Conservation (phyloP, 192 early-diverging fungal genomes). For the Glomus cerebriforme region DNA sequence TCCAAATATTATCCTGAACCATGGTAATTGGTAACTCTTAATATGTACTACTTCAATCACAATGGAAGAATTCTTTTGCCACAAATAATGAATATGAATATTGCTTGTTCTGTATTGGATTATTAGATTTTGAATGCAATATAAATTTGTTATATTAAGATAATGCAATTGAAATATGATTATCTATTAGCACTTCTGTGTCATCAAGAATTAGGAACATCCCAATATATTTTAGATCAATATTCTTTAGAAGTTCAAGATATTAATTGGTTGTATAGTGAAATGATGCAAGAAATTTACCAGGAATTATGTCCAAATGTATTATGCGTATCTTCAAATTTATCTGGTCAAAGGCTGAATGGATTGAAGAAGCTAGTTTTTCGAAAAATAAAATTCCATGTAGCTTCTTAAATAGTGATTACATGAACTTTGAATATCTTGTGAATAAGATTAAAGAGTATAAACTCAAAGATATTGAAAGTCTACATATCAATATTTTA, state of each 20-base stretch:
- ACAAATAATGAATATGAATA: constrained; percentile 1
- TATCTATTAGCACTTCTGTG: constrained; percentile 25
- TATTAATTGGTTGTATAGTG: background rate
- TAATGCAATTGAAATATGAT: background rate
- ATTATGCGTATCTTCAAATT: constrained; percentile 23
- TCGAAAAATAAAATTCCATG: background rate
- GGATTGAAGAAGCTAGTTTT: constrained; percentile 7
- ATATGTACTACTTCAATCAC: constrained; percentile 33
- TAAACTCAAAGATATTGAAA: constrained; percentile 8
- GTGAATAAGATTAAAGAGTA: constrained; percentile 22
- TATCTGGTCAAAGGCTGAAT: constrained; percentile 30
- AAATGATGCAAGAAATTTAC: constrained; percentile 13
- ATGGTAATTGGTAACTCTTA: constrained; percentile 31
- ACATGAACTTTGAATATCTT: constrained; percentile 11
- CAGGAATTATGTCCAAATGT: constrained; percentile 27
- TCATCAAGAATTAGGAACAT: background rate
- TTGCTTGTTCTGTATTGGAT: constrained; percentile 34
- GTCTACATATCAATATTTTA: constrained; percentile 6
- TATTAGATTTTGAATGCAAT: constrained; percentile 30
- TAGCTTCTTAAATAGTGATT: constrained; percentile 12
- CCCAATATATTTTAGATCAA: constrained; percentile 32
- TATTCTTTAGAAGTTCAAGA: constrained; percentile 8
- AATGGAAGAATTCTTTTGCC: constrained; percentile 32
- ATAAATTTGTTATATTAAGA: constrained; percentile 25
- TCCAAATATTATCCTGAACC: constrained; percentile 31